Evolutionary conservation across 139 green algal species (phyloP).

Genomic region (Auxenochlorella protothecoides): DNA sequence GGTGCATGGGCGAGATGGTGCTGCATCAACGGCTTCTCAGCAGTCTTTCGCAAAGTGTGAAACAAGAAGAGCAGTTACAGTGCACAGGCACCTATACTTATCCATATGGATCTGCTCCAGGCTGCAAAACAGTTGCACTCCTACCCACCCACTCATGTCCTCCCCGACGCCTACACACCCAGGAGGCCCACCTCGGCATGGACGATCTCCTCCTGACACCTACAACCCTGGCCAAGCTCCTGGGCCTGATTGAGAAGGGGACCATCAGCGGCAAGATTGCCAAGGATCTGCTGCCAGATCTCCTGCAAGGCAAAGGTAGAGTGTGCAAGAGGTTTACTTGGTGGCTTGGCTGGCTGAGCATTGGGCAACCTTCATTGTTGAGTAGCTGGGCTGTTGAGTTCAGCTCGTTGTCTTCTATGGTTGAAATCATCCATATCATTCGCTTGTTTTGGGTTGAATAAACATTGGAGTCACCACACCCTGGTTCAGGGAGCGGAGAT

Average conservation of each 20-base stretch:
- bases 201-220: slow-evolving; percentile 40
- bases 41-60: too few relatives aligned
- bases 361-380: background rate
- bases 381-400: too few relatives aligned
- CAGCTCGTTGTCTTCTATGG: too few relatives aligned
- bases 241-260: slow-evolving; percentile 77
- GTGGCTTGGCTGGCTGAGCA: background rate
- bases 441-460: too few relatives aligned
- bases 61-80: slow-evolving; percentile 2
- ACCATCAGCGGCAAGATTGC: slow-evolving; percentile 95
- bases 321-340: background rate
- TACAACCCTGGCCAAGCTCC: slow-evolving; percentile 71
- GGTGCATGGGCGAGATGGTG: too few relatives aligned
- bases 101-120: background rate
- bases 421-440: too few relatives aligned
- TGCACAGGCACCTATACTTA: background rate
- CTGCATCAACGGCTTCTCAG: too few relatives aligned
- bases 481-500: slow-evolving; percentile 10
- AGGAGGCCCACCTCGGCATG: slow-evolving; percentile 40
- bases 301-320: slow-evolving; percentile 35
- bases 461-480: too few relatives aligned
- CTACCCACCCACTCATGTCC: too few relatives aligned
- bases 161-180: background rate
- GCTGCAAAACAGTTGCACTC: too few relatives aligned
- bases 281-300: slow-evolving; percentile 82